Base-by-base conservation (phyloP, 208 protist genomes). In the Acanthamoeba castellanii region DNA sequence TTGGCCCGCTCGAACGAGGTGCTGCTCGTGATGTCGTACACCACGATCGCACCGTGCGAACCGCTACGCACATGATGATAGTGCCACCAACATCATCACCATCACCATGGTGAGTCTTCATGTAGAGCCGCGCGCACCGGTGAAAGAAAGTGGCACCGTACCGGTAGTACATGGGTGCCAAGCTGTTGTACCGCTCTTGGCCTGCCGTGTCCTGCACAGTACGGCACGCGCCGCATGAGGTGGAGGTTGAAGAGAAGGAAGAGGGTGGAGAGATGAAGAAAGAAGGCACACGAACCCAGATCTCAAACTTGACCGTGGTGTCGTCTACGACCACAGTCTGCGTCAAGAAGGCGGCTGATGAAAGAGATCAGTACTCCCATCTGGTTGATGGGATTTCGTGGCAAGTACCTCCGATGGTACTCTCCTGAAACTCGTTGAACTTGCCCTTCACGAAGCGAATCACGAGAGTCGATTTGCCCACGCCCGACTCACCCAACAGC, bases 361-460 rank as follows among this genome's bases (percentile, higher is more conserved):
- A n/a, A 78, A 25, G 70, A n/a, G 0, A 25, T 25, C 1, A 45
- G n/a, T 74, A 37, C 42, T 47, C 1, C 42, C 5, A 9, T 9
- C 42, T 47, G 5, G n/a, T 32, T 13, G 66, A 27, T 74, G 25
- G 27, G 27, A 7, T 22, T 66, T 66, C 1, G 9, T 22, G 52
- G 16, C 47, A 22, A 14, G 66, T 50, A 98, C 97, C 98, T 50
- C 98, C 98, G 84, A 99, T 99, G 20, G 98, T 99, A 81, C 95
- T 97, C 96, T 99, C 98, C 96, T 99, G 98, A 94, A 98, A 99
- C 87, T 99, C 98, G 81, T 98, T 98, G 95, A 99, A 99, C 94
- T 99, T 98, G 47, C 98, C 98, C 78, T 98, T 97, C 25, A 99
- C 98, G 94, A 99, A 99, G 45, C 98, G 96, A 8, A 99, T 95